phyloP scores from a whole-genome alignment of 2,329 filamentous ascomycete species.

The Ophiocordyceps camponoti-rufipedis region DNA sequence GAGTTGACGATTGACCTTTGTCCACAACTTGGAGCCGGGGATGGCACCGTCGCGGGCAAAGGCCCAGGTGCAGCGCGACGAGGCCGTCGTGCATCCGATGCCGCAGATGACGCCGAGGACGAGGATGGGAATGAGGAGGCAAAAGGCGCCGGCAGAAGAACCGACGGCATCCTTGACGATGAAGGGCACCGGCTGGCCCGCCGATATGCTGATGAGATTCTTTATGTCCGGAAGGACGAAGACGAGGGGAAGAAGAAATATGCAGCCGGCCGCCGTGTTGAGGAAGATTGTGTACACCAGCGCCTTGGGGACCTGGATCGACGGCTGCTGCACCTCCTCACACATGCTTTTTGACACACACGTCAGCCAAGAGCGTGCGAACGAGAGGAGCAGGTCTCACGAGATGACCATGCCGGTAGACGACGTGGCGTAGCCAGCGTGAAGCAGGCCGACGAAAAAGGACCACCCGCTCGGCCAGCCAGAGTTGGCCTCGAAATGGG shows the following conservation, averaged over 20 bases:
- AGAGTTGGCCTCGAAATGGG: constrained; percentile 51
- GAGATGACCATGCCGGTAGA: constrained; percentile 66
- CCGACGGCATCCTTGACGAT: constrained; percentile 63
- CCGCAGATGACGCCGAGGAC: constrained; percentile 64
- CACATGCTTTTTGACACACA: constrained; percentile 29
- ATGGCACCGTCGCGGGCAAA: constrained; percentile 62
- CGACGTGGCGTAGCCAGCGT: constrained; percentile 54
- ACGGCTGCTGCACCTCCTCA: constrained; percentile 42
- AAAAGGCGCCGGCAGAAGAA: constrained; percentile 54
- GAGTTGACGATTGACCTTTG: constrained; percentile 42
- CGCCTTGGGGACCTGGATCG: constrained; percentile 45
- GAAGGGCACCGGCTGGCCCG: constrained; percentile 56
- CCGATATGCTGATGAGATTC: constrained; percentile 44
- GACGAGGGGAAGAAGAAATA: constrained; percentile 54
- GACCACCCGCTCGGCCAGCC: constrained; percentile 51
- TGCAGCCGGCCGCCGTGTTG: constrained; percentile 41
- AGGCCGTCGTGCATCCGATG: constrained; percentile 55
- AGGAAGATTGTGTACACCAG: constrained; percentile 50
- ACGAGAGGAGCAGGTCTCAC: constrained; percentile 21
- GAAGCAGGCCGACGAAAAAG: constrained; percentile 35
- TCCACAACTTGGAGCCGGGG: constrained; percentile 49
- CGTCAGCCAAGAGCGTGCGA: constrained; percentile 35
- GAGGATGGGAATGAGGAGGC: constrained; percentile 55
- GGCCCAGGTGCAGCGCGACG: constrained; percentile 57
- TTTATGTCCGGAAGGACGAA: constrained; percentile 56